A percentile compares a stretch with the other conserved stretches of the same genome.
Evolutionary conservation across 2,329 filamentous ascomycete genomes (phyloP).

Genomic region (Colletotrichum gloeosporioides): DNA sequence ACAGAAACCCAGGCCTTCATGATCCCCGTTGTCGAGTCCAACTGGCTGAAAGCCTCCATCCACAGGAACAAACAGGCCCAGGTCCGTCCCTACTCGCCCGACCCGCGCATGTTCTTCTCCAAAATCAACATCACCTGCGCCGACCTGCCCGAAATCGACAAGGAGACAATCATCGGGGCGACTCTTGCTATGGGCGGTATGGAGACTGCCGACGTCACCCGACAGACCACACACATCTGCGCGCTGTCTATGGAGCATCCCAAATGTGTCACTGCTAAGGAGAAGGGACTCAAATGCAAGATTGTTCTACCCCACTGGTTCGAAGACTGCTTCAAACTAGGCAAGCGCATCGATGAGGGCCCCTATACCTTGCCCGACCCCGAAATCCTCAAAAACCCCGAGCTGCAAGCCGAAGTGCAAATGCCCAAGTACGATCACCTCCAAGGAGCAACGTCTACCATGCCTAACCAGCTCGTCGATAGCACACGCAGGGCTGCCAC

Average conservation of each 20-base stretch:
- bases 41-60: slow-evolving; percentile 80
- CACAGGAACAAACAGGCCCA: slow-evolving; percentile 74
- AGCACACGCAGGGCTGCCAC: slow-evolving; percentile 59
- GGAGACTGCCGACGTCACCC: slow-evolving; percentile 74
- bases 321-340: slow-evolving; percentile 93
- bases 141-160: slow-evolving; percentile 84
- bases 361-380: slow-evolving; percentile 89
- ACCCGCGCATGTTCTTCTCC: slow-evolving; percentile 88
- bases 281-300: slow-evolving; percentile 74
- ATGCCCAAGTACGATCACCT: slow-evolving; percentile 66
- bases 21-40: slow-evolving; percentile 82
- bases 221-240: slow-evolving; percentile 86
- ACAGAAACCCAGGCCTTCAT: slow-evolving; percentile 74
- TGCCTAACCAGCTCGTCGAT: slow-evolving; percentile 48
- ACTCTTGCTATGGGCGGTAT: slow-evolving; percentile 89
- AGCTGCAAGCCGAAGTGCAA: slow-evolving; percentile 61
- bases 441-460: slow-evolving; percentile 66
- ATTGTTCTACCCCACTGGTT: slow-evolving; percentile 98
- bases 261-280: slow-evolving; percentile 67
- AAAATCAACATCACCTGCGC: slow-evolving; percentile 83
- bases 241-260: slow-evolving; percentile 77
- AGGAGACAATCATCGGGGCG: slow-evolving; percentile 90
- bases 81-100: slow-evolving; percentile 85
- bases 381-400: slow-evolving; percentile 72
- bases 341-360: slow-evolving; percentile 85